These are phyloP conservation scores for Aspergillus intermedius DNA, from an alignment of 2,329 filamentous ascomycete species.

Conservation along the genomic window DNA sequence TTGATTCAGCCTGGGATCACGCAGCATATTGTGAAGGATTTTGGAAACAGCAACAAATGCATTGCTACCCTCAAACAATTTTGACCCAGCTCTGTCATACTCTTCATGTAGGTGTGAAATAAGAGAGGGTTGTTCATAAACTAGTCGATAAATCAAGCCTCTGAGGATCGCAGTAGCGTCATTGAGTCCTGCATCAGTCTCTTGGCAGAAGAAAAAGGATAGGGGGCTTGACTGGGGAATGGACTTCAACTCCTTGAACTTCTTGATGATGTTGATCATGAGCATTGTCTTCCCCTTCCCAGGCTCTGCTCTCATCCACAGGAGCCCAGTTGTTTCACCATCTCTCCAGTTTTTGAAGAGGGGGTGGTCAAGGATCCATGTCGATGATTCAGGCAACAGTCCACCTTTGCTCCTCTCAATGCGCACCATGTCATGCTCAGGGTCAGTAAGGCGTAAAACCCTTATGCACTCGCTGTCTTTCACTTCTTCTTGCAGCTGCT, in stretches of 20 bases:
- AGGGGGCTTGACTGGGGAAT: not conserved
- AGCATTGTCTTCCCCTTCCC: slow-evolving; percentile 17
- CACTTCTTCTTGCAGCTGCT: not conserved
- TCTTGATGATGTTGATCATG: slow-evolving; percentile 9
- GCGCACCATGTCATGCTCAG: slow-evolving; percentile 13
- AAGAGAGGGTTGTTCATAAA: slow-evolving; percentile 3
- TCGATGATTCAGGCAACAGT: not conserved
- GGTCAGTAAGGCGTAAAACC: slow-evolving; percentile 7
- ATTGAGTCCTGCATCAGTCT: slow-evolving; percentile 4
- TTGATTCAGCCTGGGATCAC: not conserved
- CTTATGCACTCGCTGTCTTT: not conserved
- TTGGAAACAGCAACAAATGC: slow-evolving; percentile 1
- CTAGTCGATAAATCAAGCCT: slow-evolving; percentile 3
- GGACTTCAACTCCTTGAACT: too few relatives aligned
- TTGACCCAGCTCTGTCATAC: not conserved
- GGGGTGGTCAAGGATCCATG: not conserved
- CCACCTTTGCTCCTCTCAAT: slow-evolving; percentile 17
- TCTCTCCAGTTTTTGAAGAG: not conserved
- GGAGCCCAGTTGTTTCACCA: too few relatives aligned
- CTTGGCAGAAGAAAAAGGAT: slow-evolving; percentile 32
- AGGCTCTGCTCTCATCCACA: slow-evolving; percentile 13
- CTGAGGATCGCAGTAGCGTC: not conserved
- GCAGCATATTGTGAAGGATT: slow-evolving; percentile 1
- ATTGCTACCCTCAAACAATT: slow-evolving; percentile 3
- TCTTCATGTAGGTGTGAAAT: slow-evolving; percentile 2